Conservation (phyloP, 768 basidiomycete species). For the Termitomyces sp. region DNA sequence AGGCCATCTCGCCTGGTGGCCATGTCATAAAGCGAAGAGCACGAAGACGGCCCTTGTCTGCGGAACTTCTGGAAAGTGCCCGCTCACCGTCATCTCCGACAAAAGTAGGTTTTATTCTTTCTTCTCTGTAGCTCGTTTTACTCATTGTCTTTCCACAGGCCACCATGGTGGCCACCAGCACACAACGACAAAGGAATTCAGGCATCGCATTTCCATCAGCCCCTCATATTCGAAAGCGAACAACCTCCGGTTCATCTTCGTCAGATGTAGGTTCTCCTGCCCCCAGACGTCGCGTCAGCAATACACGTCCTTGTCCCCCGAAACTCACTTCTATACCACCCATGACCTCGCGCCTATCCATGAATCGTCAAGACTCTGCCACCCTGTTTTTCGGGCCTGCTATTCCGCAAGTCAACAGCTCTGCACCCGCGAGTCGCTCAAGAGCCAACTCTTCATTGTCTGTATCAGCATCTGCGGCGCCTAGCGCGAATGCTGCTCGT, state of each 20-base stretch:
- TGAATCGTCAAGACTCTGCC: slow-evolving; percentile 57
- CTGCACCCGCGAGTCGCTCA: slow-evolving; percentile 25
- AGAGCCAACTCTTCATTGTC: slow-evolving; percentile 31
- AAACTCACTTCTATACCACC: slow-evolving; percentile 11
- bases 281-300: slow-evolving; percentile 52
- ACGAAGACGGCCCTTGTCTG: slow-evolving; percentile 68
- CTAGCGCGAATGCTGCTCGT: slow-evolving; percentile 22
- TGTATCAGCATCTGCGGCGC: slow-evolving; percentile 21
- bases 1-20: slow-evolving; percentile 73
- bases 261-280: slow-evolving; percentile 54
- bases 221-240: slow-evolving; percentile 37
- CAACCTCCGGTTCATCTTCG: slow-evolving; percentile 38
- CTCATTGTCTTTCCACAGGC: slow-evolving; percentile 5
- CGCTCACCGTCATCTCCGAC: slow-evolving; percentile 43
- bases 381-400: slow-evolving; percentile 69
- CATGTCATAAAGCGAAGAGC: slow-evolving; percentile 76
- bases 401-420: slow-evolving; percentile 33
- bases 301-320: slow-evolving; percentile 28
- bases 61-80: slow-evolving; percentile 57
- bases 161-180: background rate
- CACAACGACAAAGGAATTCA: slow-evolving; percentile 11
- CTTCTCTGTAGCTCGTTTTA: background rate
- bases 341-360: slow-evolving; percentile 30
- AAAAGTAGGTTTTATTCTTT: slow-evolving; percentile 30
- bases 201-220: slow-evolving; percentile 42